Percentiles rank a stretch among this genome's conserved stretches.
Conservation (phyloP, 192 early-diverging fungal species). For the Dispira simplex region DNA sequence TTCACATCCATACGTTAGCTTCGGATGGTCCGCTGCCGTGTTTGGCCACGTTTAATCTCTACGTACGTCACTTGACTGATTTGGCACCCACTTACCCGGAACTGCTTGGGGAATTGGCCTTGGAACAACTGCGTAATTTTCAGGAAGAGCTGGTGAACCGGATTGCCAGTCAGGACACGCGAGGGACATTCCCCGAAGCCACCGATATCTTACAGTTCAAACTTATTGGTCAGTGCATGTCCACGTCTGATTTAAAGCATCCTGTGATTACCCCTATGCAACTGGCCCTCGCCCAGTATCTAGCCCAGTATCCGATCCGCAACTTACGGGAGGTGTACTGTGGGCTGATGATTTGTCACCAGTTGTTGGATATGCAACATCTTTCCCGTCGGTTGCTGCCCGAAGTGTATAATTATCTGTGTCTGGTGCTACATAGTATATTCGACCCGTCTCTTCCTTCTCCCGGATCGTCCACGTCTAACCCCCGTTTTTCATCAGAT, state of each 20-base stretch:
- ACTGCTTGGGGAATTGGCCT: conserved; percentile 34
- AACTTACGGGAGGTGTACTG: conserved; percentile 40
- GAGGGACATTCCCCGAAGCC: conserved; percentile 25
- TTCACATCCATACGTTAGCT: conserved; percentile 49
- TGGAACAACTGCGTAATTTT: conserved; percentile 33
- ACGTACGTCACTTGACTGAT: conserved; percentile 43
- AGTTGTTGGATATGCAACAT: conserved; percentile 45
- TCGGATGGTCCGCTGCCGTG: conserved; percentile 39
- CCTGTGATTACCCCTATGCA: conserved; percentile 72
- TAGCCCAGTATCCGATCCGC: conserved; percentile 43
- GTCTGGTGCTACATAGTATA: not conserved
- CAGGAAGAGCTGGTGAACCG: conserved; percentile 26
- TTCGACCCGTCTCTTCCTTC: not conserved
- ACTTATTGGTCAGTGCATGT: conserved; percentile 61
- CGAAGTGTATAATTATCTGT: conserved; percentile 50
- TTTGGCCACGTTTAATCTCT: conserved; percentile 29
- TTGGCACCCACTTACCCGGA: conserved; percentile 42
- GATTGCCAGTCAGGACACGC: conserved; percentile 9
- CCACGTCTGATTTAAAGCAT: conserved; percentile 86
- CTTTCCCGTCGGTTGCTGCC: conserved; percentile 61
- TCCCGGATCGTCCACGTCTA: not conserved
- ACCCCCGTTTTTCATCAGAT: not conserved
- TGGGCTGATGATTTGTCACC: conserved; percentile 65
- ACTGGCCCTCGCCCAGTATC: conserved; percentile 61
- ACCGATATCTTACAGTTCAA: conserved; percentile 51